These are phyloP conservation scores for Solanum virginianum DNA, from an alignment of 257 asterid genomes.

Conservation along the genomic window DNA sequence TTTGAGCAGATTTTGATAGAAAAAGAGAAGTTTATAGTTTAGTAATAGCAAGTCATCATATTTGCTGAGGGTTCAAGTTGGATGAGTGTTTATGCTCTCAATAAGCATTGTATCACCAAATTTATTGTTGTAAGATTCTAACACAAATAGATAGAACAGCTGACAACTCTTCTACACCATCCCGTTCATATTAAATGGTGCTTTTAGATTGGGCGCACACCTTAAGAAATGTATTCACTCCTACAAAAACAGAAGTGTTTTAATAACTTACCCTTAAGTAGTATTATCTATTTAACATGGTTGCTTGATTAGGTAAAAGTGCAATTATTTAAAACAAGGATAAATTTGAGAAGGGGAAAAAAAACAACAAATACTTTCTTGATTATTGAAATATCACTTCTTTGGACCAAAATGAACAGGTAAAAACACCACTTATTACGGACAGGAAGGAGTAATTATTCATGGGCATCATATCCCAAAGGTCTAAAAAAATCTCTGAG, in stretches of 20 bases:
- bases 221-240: not conserved
- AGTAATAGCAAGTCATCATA: not conserved
- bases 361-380: not conserved
- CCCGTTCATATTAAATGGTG: not conserved
- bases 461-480: not conserved
- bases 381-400: not conserved
- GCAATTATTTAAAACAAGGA: not conserved
- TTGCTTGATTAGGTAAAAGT: not conserved
- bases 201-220: not conserved
- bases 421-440: not conserved
- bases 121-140: not conserved
- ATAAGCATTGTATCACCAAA: not conserved
- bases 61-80: not conserved
- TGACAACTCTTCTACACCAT: not conserved
- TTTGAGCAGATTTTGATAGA: not conserved
- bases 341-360: not conserved
- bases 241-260: not conserved
- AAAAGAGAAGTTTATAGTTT: not conserved
- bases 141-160: not conserved
- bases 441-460: not conserved
- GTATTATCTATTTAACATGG: not conserved
- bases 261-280: not conserved
- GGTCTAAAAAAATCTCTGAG: not conserved
- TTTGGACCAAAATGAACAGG: not conserved
- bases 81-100: not conserved